Conservation (phyloP, 1,139 yeast species). For the Hemisphaericaspora lyxosophila region DNA sequence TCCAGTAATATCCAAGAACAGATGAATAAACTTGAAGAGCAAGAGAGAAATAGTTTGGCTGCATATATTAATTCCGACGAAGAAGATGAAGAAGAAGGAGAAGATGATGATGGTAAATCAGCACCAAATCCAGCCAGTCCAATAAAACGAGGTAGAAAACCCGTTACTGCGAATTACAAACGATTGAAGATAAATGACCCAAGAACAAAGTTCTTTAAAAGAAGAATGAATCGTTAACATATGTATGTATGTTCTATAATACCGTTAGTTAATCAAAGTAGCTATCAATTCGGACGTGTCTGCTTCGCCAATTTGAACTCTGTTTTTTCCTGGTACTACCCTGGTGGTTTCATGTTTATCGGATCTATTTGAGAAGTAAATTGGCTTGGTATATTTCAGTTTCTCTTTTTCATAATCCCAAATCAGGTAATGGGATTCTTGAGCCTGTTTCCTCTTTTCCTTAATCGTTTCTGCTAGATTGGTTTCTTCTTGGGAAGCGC, state of each 20-base stretch:
- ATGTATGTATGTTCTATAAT: neutral
- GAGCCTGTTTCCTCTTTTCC: constrained; percentile 14
- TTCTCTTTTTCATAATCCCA: constrained; percentile 64
- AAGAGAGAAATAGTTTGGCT: constrained; percentile 20
- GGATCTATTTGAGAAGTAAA: constrained; percentile 24
- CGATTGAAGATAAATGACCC: constrained; percentile 43
- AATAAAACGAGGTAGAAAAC: constrained; percentile 25
- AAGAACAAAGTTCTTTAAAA: constrained; percentile 15
- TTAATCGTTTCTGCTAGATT: constrained; percentile 28
- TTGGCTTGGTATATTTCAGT: constrained; percentile 53
- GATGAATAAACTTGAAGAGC: constrained; percentile 30
- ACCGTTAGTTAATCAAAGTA: constrained; percentile 10
- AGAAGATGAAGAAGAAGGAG: constrained; percentile 19
- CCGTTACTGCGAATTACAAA: constrained; percentile 41
- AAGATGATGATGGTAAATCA: constrained; percentile 11
- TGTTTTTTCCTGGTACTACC: constrained; percentile 8
- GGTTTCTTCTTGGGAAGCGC: constrained; percentile 25
- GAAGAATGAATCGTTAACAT: constrained; percentile 15
- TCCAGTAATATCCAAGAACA: constrained; percentile 43
- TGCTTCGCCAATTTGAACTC: constrained; percentile 20
- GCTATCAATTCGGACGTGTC: constrained; percentile 14
- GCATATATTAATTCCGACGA: constrained; percentile 24
- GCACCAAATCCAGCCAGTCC: constrained; percentile 9
- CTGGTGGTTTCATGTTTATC: neutral
- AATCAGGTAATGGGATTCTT: constrained; percentile 16